Conservation (phyloP, 495 filamentous ascomycete genomes). For the Penicillium argentinense region DNA sequence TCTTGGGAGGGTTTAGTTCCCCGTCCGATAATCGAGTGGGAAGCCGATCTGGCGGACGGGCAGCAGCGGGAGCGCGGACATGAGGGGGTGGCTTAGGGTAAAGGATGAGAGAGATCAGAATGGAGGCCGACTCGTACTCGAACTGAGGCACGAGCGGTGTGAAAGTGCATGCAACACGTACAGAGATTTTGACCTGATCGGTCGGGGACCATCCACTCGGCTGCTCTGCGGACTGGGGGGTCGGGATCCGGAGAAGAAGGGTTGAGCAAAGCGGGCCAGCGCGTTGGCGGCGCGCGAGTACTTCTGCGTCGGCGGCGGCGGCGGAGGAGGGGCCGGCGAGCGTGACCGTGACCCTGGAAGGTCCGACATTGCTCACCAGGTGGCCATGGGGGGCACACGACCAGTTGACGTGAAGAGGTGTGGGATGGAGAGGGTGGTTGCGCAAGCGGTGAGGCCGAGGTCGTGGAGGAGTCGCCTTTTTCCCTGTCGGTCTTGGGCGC, state of each 20-base stretch:
- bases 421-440: conserved; percentile 8
- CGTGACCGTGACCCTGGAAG: conserved; percentile 39
- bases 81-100: neutral
- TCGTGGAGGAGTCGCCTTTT: too few relatives aligned
- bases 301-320: conserved; percentile 53
- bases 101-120: conserved; percentile 1
- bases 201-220: conserved; percentile 38
- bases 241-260: conserved; percentile 55
- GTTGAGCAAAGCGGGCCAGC: conserved; percentile 57
- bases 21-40: too few relatives aligned
- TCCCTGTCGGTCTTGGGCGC: neutral
- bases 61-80: neutral
- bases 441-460: conserved; percentile 21
- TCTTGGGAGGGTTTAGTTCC: neutral
- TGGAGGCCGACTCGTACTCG: too few relatives aligned
- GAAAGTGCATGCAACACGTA: conserved; percentile 25
- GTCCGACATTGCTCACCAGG: conserved; percentile 44
- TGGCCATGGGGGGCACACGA: conserved; percentile 30
- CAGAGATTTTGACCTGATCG: conserved; percentile 45
- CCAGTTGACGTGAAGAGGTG: conserved; percentile 22
- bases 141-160: conserved; percentile 22
- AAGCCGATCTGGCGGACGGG: conserved; percentile 2
- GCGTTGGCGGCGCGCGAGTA: conserved; percentile 55
- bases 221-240: conserved; percentile 51
- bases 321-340: conserved; percentile 42